phyloP scores from a whole-genome alignment of 345 rosid species.

The Gossypium anomalum region DNA sequence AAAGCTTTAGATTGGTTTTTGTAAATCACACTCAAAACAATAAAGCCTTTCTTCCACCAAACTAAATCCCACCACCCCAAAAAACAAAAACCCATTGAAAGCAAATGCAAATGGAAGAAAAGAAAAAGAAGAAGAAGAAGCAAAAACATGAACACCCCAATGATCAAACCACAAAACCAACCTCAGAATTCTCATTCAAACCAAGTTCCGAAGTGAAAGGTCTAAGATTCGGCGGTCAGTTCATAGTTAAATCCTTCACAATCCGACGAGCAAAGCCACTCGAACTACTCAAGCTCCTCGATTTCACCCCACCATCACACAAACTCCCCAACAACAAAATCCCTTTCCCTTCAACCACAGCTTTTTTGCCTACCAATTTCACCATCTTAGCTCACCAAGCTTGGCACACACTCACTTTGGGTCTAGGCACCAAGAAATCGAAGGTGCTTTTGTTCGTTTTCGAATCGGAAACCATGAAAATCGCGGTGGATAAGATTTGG shows the following conservation, averaged over 20 bases:
- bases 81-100: background rate
- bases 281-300: slow-evolving; percentile 75
- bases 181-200: slow-evolving; percentile 65
- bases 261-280: slow-evolving; percentile 71
- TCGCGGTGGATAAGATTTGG: slow-evolving; percentile 59
- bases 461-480: slow-evolving; percentile 67
- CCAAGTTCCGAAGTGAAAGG: slow-evolving; percentile 80
- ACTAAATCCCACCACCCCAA: background rate
- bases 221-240: slow-evolving; percentile 80
- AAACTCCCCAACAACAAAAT: slow-evolving; percentile 25
- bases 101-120: slow-evolving; percentile 39
- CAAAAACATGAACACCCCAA: slow-evolving; percentile 63
- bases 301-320: slow-evolving; percentile 45
- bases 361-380: slow-evolving; percentile 88
- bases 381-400: slow-evolving; percentile 93
- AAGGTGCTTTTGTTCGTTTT: slow-evolving; percentile 76
- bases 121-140: slow-evolving; percentile 67
- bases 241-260: slow-evolving; percentile 91
- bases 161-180: slow-evolving; percentile 34
- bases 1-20: slow-evolving; percentile 6
- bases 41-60: background rate
- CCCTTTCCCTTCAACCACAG: slow-evolving; percentile 72
- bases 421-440: slow-evolving; percentile 82
- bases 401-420: slow-evolving; percentile 92
- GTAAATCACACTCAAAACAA: background rate